A percentile compares a stretch with the other conserved stretches of the same genome.
These are phyloP conservation scores for Hirschioporus abietinus DNA, from an alignment of 768 basidiomycete species.

Conservation along the genomic window DNA sequence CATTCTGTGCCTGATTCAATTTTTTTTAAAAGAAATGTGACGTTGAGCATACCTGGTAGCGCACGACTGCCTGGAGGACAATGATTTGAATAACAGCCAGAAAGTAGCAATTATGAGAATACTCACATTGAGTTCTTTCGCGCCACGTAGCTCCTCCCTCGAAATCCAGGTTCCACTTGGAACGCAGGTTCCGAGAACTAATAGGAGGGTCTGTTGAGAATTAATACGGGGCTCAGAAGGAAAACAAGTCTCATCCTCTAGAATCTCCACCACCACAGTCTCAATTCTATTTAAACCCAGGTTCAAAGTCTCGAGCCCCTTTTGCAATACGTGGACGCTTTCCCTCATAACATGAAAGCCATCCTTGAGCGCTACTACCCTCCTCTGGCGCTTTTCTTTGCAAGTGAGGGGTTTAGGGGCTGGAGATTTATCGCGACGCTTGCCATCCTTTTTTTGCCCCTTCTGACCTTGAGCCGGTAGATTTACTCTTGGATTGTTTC, in stretches of 20 bases:
- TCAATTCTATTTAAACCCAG: not conserved
- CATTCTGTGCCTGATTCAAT: not conserved
- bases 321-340: not conserved
- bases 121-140: not conserved
- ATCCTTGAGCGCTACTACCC: not conserved
- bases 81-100: not conserved
- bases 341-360: not conserved
- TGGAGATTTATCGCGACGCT: not conserved
- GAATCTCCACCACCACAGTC: not conserved
- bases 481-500: not conserved
- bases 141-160: not conserved
- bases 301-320: not conserved
- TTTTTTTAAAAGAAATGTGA: not conserved
- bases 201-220: not conserved
- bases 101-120: not conserved
- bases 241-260: not conserved
- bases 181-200: not conserved
- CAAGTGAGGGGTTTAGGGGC: not conserved
- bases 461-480: not conserved
- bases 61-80: not conserved
- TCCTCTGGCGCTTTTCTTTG: not conserved
- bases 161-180: not conserved
- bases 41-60: not conserved
- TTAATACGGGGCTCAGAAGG: not conserved
- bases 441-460: not conserved